phyloP scores from a whole-genome alignment of 371 early-diverging fungal species.

The Mucor piriformis region DNA sequence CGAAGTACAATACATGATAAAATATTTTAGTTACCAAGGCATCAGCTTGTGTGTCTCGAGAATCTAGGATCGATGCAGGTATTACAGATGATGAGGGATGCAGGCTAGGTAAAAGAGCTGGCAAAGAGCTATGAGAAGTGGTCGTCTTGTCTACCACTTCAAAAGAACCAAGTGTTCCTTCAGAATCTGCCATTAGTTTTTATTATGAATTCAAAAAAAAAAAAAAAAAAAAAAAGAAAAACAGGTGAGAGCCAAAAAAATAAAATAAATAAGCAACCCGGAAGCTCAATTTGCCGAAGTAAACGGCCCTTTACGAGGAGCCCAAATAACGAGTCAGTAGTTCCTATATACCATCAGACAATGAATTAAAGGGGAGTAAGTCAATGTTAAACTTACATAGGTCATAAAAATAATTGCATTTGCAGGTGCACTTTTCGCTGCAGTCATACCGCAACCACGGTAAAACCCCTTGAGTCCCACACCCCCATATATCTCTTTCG shows the following conservation, averaged over 20 bases:
- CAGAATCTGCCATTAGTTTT: constrained; percentile 9
- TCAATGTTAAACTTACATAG: constrained; percentile 53
- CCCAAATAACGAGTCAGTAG: constrained; percentile 32
- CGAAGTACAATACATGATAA: too few species aligned
- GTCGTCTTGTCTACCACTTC: background rate
- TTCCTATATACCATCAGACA: constrained; percentile 22
- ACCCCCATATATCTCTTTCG: constrained; percentile 68
- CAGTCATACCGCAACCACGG: constrained; percentile 92
- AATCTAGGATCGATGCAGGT: constrained; percentile 19
- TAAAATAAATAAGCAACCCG: background rate
- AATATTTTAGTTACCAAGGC: constrained; percentile 5
- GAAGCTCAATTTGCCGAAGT: background rate
- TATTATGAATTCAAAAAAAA: background rate
- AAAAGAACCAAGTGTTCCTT: constrained; percentile 9
- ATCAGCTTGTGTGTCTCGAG: constrained; percentile 3
- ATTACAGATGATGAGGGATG: constrained; percentile 16
- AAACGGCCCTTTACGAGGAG: constrained; percentile 14
- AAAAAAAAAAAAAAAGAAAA: constrained; percentile 4
- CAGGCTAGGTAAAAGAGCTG: background rate
- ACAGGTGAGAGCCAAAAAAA: background rate
- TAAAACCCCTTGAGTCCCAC: constrained; percentile 88
- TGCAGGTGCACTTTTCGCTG: constrained; percentile 85
- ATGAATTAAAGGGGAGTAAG: background rate
- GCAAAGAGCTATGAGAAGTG: background rate
- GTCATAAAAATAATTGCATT: constrained; percentile 91